Evolutionary conservation across 164 flowering plant species (phyloP).

Genomic region (Protea cynaroides): DNA sequence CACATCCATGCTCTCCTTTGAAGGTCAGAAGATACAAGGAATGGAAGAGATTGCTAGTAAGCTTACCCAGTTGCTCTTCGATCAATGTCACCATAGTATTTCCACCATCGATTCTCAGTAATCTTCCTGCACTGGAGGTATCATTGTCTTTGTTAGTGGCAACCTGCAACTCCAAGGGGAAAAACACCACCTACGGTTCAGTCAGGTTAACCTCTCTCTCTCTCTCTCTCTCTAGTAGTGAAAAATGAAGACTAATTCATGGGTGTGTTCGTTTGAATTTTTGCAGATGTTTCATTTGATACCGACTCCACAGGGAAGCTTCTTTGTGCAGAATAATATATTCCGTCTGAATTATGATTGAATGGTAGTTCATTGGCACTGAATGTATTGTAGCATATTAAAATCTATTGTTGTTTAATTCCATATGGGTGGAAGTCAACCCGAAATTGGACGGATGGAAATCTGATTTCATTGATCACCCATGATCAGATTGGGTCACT

Average conservation of each 20-base stretch:
- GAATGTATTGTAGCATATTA: no score
- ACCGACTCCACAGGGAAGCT: slow-evolving; percentile 48
- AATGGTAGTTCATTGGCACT: neutral
- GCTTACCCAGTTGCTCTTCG: slow-evolving; percentile 57
- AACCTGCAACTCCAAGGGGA: slow-evolving; percentile 60
- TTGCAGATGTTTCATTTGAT: slow-evolving; percentile 71
- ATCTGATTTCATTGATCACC: no score
- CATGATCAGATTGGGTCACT: no score
- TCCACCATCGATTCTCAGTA: slow-evolving; percentile 77
- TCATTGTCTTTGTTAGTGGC: slow-evolving; percentile 76
- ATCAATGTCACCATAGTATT: slow-evolving; percentile 58
- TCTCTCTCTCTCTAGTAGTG: neutral
- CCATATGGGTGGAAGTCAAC: no score
- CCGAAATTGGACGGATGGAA: no score
- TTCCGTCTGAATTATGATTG: slow-evolving; percentile 81
- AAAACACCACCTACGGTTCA: slow-evolving; percentile 66
- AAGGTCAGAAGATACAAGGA: slow-evolving; percentile 60
- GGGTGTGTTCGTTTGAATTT: neutral
- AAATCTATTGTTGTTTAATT: no score
- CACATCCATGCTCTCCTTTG: slow-evolving; percentile 59
- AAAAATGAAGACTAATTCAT: neutral
- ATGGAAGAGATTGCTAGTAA: slow-evolving; percentile 45
- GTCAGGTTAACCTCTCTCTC: slow-evolving; percentile 41
- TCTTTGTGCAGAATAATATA: slow-evolving; percentile 74
- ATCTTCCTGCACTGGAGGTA: slow-evolving; percentile 43